Percentiles rank a stretch among this genome's conserved stretches.
Evolutionary conservation across 495 filamentous ascomycete species (phyloP).

Genomic region (Penicillium odoratum): DNA sequence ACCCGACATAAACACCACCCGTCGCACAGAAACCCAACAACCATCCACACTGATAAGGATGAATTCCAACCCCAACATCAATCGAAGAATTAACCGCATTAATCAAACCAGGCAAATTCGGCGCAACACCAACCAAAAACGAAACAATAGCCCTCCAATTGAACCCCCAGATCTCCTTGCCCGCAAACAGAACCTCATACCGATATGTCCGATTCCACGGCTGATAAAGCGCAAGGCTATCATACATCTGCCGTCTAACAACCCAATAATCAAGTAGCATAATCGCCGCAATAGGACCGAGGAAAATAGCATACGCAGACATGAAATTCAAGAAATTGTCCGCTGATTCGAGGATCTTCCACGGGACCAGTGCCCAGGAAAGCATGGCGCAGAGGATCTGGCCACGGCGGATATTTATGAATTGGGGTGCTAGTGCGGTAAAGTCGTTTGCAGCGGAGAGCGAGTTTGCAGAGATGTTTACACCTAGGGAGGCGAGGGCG

Average conservation of each 20-base stretch:
- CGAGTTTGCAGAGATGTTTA: slow-evolving; percentile 66
- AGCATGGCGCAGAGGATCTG: slow-evolving; percentile 59
- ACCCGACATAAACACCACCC: slow-evolving; percentile 44
- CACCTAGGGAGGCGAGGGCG: slow-evolving; percentile 46
- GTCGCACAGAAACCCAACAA: slow-evolving; percentile 52
- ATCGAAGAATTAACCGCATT: slow-evolving; percentile 48
- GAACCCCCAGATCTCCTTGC: slow-evolving; percentile 34
- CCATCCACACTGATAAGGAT: slow-evolving; percentile 59
- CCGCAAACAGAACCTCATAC: slow-evolving; percentile 45
- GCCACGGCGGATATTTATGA: slow-evolving; percentile 63
- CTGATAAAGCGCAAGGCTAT: slow-evolving; percentile 54
- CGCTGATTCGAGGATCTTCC: slow-evolving; percentile 62
- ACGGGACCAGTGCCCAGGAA: slow-evolving; percentile 62
- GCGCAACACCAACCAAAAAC: slow-evolving; percentile 62
- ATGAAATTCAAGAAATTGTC: slow-evolving; percentile 61
- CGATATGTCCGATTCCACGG: slow-evolving; percentile 41
- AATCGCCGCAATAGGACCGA: slow-evolving; percentile 67
- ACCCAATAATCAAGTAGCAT: slow-evolving; percentile 70
- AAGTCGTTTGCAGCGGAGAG: slow-evolving; percentile 67
- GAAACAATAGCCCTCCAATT: slow-evolving; percentile 68
- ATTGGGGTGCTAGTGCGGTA: slow-evolving; percentile 56
- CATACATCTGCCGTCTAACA: slow-evolving; percentile 59
- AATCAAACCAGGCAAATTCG: slow-evolving; percentile 60
- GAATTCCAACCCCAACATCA: slow-evolving; percentile 45
- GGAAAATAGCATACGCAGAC: slow-evolving; percentile 65